Conservation (phyloP, 495 filamentous ascomycete species). For the Penicillium fimorum region DNA sequence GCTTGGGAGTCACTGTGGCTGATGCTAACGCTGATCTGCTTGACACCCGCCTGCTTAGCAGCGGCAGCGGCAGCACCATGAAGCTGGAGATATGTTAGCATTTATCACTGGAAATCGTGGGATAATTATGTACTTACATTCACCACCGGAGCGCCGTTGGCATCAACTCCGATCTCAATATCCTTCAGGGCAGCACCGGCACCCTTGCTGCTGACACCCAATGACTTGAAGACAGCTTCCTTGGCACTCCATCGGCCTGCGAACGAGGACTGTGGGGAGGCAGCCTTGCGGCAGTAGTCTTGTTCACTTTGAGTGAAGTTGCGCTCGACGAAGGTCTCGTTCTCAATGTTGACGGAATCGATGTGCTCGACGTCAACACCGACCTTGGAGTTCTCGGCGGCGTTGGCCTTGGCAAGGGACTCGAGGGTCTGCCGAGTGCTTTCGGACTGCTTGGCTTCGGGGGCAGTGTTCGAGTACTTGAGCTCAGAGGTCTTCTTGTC, state of each 20-base stretch:
- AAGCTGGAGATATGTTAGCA: conserved; percentile 55
- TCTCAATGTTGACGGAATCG: conserved; percentile 80
- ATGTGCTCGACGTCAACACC: conserved; percentile 92
- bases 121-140: conserved; percentile 59
- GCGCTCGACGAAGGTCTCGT: conserved; percentile 88
- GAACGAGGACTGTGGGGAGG: conserved; percentile 78
- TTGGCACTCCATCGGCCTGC: conserved; percentile 95
- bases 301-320: conserved; percentile 88
- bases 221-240: conserved; percentile 96
- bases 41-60: conserved; percentile 80
- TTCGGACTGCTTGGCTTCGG: conserved; percentile 57
- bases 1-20: conserved; percentile 91
- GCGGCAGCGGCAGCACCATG: conserved; percentile 78
- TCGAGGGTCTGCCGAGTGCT: conserved; percentile 76
- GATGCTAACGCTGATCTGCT: conserved; percentile 85
- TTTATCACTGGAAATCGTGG: conserved; percentile 2
- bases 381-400: conserved; percentile 72
- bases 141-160: conserved; percentile 78
- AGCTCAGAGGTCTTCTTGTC: conserved; percentile 82
- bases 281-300: conserved; percentile 77
- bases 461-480: conserved; percentile 64
- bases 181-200: conserved; percentile 88
- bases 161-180: conserved; percentile 84
- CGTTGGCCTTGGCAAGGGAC: conserved; percentile 69
- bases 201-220: conserved; percentile 85